Base-by-base conservation (phyloP, 2,329 filamentous ascomycete species). In the Parascedosporium putredinis region DNA sequence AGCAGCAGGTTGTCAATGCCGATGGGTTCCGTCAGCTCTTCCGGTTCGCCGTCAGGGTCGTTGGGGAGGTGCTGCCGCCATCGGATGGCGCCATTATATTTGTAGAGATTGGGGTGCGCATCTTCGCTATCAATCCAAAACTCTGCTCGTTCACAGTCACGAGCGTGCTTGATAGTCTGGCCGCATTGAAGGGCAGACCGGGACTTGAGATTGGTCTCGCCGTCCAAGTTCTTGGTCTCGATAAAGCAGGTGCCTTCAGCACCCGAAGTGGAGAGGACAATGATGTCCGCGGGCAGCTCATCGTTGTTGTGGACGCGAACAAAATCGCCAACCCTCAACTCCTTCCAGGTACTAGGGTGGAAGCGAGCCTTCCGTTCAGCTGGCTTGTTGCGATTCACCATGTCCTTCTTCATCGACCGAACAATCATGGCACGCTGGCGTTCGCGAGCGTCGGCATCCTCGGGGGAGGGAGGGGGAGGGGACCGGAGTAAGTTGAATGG, bases 171-270 rank as follows among this genome's bases (percentile, higher is more conserved):
- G 53, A 98, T 76, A 44, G 80, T 73, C 49, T 86, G 83, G 10
- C 90, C 87, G 60, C 88, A 93, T 55, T 91, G 86, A 38, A 98
- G 75, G 18, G 93, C 88, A 60, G 91, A 87, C 52, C 93, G 85
- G 54, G 96, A 89, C 67, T 98, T 98, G 54, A 98, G 71, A 60
- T 98, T 98, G 2, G 93, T 98, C 69, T 98, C 93, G 47, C 93
- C 93, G 60, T 98, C 93, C 71, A 98, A 65, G 63, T 95, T 97
- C 72, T 97, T 98, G 2, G 93, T 98, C 67, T 98, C 93, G 20
- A 98, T 86, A 59, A 96, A 98, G 67, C 93, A 98, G 33, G 88
- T 88, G 47, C 93, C 93, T 58, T 98, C 93, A 1, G 85, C 78
- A 58, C 97, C 93, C 2, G 93, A 95, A 0, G 93, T 97, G 2